These are phyloP conservation scores for Xylariaceae sp. DNA, from an alignment of 2,329 filamentous ascomycete species.

Conservation along the genomic window DNA sequence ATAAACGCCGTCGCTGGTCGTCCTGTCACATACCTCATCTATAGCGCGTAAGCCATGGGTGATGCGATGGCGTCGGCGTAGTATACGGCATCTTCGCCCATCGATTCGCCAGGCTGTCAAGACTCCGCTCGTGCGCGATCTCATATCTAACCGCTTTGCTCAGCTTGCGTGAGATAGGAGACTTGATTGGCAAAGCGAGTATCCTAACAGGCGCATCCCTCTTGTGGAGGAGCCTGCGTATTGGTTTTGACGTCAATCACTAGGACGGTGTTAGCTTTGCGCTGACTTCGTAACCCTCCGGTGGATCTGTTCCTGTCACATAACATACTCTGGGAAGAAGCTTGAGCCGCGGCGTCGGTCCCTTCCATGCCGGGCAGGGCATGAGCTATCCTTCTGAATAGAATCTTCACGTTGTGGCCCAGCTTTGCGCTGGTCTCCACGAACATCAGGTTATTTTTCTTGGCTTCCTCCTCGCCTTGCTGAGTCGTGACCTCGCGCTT, in stretches of 20 bases:
- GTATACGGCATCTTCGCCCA: constrained; percentile 27
- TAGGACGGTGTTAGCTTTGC: constrained; percentile 35
- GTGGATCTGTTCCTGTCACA: constrained; percentile 32
- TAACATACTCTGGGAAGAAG: constrained; percentile 69
- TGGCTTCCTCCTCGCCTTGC: constrained; percentile 95
- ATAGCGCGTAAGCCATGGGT: constrained; percentile 9
- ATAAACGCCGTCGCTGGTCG: constrained; percentile 21
- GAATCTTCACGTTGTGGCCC: constrained; percentile 93
- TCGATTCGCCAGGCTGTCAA: constrained; percentile 30
- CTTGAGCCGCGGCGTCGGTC: constrained; percentile 69
- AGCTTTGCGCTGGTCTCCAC: constrained; percentile 98
- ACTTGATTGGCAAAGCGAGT: not conserved
- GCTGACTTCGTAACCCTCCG: not conserved
- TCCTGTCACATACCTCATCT: constrained; percentile 22
- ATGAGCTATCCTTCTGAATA: constrained; percentile 97
- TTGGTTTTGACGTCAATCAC: constrained; percentile 94
- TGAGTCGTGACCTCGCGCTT: constrained; percentile 95
- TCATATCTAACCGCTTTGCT: constrained; percentile 2
- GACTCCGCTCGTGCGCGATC: constrained; percentile 17
- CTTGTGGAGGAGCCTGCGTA: constrained; percentile 61
- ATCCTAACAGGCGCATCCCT: constrained; percentile 62
- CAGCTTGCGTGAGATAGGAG: constrained; percentile 7
- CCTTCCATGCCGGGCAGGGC: constrained; percentile 97
- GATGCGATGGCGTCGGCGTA: constrained; percentile 21
- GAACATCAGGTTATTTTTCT: constrained; percentile 97